These are phyloP conservation scores for Neurospora sublineolata DNA, from an alignment of 495 filamentous ascomycete species.

Conservation along the genomic window DNA sequence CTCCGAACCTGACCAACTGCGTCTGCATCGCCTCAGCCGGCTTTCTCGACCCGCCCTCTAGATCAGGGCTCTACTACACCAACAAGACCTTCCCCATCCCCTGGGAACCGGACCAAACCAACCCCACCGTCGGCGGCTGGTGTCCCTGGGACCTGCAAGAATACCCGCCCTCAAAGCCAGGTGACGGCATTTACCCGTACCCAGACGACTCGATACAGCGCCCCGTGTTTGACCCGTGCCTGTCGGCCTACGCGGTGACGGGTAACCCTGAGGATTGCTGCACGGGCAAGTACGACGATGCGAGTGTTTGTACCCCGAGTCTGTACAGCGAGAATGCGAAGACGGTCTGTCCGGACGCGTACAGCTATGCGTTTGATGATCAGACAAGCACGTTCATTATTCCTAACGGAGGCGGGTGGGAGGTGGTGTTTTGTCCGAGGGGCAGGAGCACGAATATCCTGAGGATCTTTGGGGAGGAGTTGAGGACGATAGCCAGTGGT, in stretches of 20 bases:
- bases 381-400: constrained; percentile 63
- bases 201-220: constrained; percentile 56
- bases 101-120: constrained; percentile 42
- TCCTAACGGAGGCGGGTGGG: constrained; percentile 58
- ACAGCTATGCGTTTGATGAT: constrained; percentile 72
- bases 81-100: constrained; percentile 53
- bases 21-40: constrained; percentile 58
- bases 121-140: constrained; percentile 46
- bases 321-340: constrained; percentile 55
- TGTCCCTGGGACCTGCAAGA: constrained; percentile 68
- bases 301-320: constrained; percentile 46
- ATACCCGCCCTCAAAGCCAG: constrained; percentile 48
- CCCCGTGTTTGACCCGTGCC: constrained; percentile 61
- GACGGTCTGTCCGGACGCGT: constrained; percentile 68
- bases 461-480: constrained; percentile 32
- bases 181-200: constrained; percentile 62
- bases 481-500: constrained; percentile 22
- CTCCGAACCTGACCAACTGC: constrained; percentile 61
- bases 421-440: constrained; percentile 63
- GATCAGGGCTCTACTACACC: constrained; percentile 30
- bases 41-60: constrained; percentile 35
- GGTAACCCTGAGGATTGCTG: constrained; percentile 54
- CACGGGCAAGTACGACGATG: constrained; percentile 47
- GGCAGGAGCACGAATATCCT: constrained; percentile 62
- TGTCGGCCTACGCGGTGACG: constrained; percentile 54